Conservation (phyloP, 345 rosid species). For the Heritiera fomes region DNA sequence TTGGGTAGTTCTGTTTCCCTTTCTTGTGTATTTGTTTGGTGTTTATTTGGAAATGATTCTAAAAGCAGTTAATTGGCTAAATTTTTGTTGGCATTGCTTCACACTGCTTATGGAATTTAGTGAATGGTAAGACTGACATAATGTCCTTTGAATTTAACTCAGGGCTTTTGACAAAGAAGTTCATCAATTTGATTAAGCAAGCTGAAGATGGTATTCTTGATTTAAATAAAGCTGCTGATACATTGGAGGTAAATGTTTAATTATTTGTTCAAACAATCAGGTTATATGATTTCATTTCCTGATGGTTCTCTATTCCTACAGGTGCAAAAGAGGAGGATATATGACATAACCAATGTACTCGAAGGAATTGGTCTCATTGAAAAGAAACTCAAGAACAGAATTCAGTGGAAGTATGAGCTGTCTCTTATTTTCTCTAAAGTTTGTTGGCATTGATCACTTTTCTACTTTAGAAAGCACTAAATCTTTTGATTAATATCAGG, state of each 20-base stretch:
- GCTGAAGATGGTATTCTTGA: conserved; percentile 96
- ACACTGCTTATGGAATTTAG: conserved; percentile 5
- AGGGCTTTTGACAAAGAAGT: conserved; percentile 97
- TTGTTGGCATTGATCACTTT: conserved; percentile 10
- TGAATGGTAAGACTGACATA: not conserved
- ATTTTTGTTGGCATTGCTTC: not conserved
- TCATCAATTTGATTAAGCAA: conserved; percentile 87
- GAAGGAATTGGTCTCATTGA: conserved; percentile 99
- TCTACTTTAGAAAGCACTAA: conserved; percentile 17
- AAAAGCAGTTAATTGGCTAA: not conserved
- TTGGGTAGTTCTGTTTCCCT: conserved; percentile 51
- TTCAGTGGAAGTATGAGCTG: conserved; percentile 89
- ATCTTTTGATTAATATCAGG: conserved; percentile 42
- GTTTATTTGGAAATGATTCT: conserved; percentile 15
- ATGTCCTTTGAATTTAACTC: conserved; percentile 28
- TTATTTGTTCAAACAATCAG: conserved; percentile 13
- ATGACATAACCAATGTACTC: conserved; percentile 94
- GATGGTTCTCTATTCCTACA: conserved; percentile 32
- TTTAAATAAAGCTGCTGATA: conserved; percentile 92
- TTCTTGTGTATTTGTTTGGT: not conserved
- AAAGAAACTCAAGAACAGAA: conserved; percentile 93
- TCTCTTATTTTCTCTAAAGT: conserved; percentile 17
- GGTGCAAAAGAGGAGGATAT: conserved; percentile 98
- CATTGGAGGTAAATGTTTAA: conserved; percentile 64
- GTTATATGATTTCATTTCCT: conserved; percentile 13